Evolutionary conservation across 2,329 filamentous ascomycete genomes (phyloP), one percentile per base, ranked within the genome.

Genomic region (Penicillium sp.): DNA sequence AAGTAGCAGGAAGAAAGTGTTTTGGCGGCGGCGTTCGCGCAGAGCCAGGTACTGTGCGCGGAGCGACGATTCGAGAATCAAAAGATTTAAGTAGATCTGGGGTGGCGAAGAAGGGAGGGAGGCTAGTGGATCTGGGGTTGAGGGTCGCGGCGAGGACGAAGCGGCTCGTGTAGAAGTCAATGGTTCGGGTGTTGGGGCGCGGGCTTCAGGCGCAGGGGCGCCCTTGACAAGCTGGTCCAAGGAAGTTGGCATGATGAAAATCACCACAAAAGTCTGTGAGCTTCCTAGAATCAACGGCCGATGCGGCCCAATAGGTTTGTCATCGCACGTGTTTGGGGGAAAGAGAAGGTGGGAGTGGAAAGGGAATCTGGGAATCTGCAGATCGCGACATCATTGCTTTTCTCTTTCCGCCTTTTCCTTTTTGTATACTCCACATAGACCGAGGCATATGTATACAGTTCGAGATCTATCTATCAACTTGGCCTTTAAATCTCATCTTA

Each of bases 61-160:
- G 35, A 99, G 82, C 5, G 92, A 96, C 48, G 91, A 92, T 75
- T 99, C 95, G 75, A 99, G 90, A 68, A 99, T 96, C 57, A 99
- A 85, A 24, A 99, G 88, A 76, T 99, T 99, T 68, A 99, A 87
- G 78, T 99, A 99, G 71, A 99, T 97, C 81, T 96, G 95, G 53
- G 91, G 91, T 46, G 93, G 93, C 16, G 91, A 91, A 70, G 90
- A 93, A n/a, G 93, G 93, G 16, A 93, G 86, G 60, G 88, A 86
- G 67, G 87, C 88, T 61, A 93, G 84, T 27, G 91, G 91, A 72
- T 96, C 91, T 56, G 77, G 74, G 56, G 79, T 73, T 68, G 65
- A 78, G 64, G 62, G 78, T 66, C 62, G 79, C 73, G 63, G 72
- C 64, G 70, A 80, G 77, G 67, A 79, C 74, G 69, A 76, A 77